Evolutionary conservation across 192 early-diverging fungal species (phyloP).

Genomic region (Coemansia furcata): DNA sequence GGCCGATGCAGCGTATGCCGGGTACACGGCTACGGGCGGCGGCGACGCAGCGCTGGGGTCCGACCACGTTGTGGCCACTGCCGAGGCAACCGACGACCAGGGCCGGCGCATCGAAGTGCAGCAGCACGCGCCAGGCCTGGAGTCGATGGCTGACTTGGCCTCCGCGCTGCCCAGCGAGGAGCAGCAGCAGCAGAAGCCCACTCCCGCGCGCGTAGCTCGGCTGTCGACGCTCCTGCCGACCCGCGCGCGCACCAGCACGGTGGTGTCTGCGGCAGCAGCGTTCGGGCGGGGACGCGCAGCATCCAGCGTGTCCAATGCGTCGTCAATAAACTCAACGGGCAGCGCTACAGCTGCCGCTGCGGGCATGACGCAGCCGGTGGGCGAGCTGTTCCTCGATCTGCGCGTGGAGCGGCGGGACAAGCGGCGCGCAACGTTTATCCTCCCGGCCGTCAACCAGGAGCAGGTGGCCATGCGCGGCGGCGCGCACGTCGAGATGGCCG

Average conservation of each 20-base stretch:
- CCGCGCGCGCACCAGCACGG: slow-evolving; percentile 32
- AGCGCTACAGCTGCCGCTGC: not conserved
- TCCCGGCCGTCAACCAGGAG: slow-evolving; percentile 50
- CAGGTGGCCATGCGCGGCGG: slow-evolving; percentile 51
- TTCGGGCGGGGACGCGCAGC: slow-evolving; percentile 27
- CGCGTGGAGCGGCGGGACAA: slow-evolving; percentile 42
- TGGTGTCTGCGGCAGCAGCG: slow-evolving; percentile 16
- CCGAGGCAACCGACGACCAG: slow-evolving; percentile 25
- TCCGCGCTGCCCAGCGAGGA: not conserved
- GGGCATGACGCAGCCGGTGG: slow-evolving; percentile 22
- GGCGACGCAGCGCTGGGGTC: slow-evolving; percentile 15
- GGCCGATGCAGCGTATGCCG: slow-evolving; percentile 29
- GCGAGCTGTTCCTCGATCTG: slow-evolving; percentile 55
- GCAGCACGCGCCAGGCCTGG: slow-evolving; percentile 18
- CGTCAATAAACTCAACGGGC: slow-evolving; percentile 7
- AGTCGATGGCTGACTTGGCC: not conserved
- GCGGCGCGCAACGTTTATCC: slow-evolving; percentile 41
- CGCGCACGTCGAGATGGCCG: slow-evolving; percentile 49
- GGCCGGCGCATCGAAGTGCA: slow-evolving; percentile 37
- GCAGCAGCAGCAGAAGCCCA: not conserved
- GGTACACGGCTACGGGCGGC: slow-evolving; percentile 11
- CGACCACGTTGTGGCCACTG: slow-evolving; percentile 6
- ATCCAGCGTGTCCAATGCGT: slow-evolving; percentile 32
- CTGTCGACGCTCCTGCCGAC: slow-evolving; percentile 40
- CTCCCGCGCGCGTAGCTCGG: slow-evolving; percentile 26